Base-by-base conservation (phyloP, 163 green algal species). In the Coccomyxa subellipsoidea region DNA sequence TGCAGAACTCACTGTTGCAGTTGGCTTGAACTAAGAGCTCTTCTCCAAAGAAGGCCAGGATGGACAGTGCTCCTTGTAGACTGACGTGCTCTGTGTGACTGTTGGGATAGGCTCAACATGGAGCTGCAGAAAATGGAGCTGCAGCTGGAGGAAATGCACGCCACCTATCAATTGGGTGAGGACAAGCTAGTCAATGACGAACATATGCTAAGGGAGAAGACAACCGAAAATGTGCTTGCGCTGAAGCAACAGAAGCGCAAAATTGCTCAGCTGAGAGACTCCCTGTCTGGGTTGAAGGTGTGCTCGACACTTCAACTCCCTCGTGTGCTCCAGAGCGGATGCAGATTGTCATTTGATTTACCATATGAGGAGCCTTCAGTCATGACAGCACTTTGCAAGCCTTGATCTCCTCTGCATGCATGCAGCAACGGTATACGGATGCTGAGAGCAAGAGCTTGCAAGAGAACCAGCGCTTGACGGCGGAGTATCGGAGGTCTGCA, bases 161-260 rank as follows among this genome's bases (percentile, higher is more conserved):
- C 94, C n/a, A 94, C 92, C 29, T 97, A 96, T 85, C 94, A 97
- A 85, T 89, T 95, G 54, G 96, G 96, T 87, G 90, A 90, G 15
- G 94, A 97, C 85, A 96, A 97, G 93, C 90, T 97, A 39, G 93
- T 96, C 80, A 96, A 97, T 87, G 97, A 97, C 90, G 95, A 94
- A 83, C 84, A 92, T 3, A 93, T 97, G 82, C 91, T 97, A 77
- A 79, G 89, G 32, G 92, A 95, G 87, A 81, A 90, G 25, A 73
- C 83, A n/a, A 35, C 29, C 34, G 78, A 83, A 47, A 83, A 82
- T 34, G 78, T 88, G 59, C 80, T 80, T 39, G 96, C 93, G 27
- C 94, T 97, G 80, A 93, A 92, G 84, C 91, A 95, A 87, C 93
- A 97, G 87, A 96, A 96, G 87, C 86, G 92, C 38, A 96, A 96